Base-by-base conservation (phyloP, 345 rosid genomes). In the Syzygium aqueum region DNA sequence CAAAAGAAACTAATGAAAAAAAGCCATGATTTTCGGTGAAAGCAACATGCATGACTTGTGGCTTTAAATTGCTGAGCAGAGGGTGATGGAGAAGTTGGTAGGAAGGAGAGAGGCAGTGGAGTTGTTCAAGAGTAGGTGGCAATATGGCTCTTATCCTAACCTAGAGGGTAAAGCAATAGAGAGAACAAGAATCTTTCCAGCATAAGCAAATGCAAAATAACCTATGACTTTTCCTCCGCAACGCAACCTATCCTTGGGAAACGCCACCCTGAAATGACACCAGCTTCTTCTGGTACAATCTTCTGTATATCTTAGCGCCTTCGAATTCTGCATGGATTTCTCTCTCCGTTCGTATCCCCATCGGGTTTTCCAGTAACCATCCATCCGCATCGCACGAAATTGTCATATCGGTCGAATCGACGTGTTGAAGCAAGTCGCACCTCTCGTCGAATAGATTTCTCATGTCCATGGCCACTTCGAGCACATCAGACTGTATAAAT, bases 401-500 rank as follows among this genome's bases (percentile, higher is more conserved):
- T 9, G 51, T 87, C 51, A 89, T 86, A 15, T 91, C 93, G 7
- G 88, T 89, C 59, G 85, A 88, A 50, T 94, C 94, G 37, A 94
- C 51, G 83, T 92, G 95, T 56, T 85, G 90, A 89, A 97, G 93
- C 88, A 53, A 85, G 57, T 86, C 86, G 51, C 90, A 86, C 85
- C 93, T 91, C 46, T 91, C 93, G 56, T 96, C 98, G 12, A 96
- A 93, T 86, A 92, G 97, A 85, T 94, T 90, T 90, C 97, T 93
- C 97, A 97, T 94, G 93, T 95, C 98, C 30, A 91, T 86, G 33
- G 97, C 98, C 78, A 97, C 99, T 43, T 95, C 98, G 0, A 92
- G 90, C 88, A 97, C 98, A 87, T 97, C 99, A 8, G 98, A 97
- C 89, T 97, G 99, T 87, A 97, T 89, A 87, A 96, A 94, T 52